Evolutionary conservation across 2,329 filamentous ascomycete species (phyloP), one percentile per base, ranked within the genome.

Genomic region (Ophiostoma tasmaniense): DNA sequence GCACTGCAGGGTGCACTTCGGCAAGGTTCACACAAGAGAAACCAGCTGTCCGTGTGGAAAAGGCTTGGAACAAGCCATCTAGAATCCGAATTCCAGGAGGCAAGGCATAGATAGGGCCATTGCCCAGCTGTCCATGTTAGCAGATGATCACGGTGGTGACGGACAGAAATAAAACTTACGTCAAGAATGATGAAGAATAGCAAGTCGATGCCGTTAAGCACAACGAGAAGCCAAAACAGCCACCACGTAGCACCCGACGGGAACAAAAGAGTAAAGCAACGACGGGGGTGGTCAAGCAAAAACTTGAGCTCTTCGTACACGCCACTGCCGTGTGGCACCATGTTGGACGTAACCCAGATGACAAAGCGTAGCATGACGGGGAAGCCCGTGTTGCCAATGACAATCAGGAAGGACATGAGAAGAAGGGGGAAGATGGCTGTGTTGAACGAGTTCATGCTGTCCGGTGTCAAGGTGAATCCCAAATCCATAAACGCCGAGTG

Each of bases 311-410:
- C 94, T 77, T 99, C 94, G 87, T 91, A 97, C 0, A 96, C 77
- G 1, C 89, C 89, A 33, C 88, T 91, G 7, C 79, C 84, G 33
- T 79, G 80, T 3, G 90, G 88, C 0, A 89, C 85, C 65, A 90
- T 73, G 68, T 89, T 87, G 14, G 91, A 92, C 42, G 85, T 76
- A 0, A 89, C 74, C 94, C 95, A 99, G 71, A 99, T 98, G 71
- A 95, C 87, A 75, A 97, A 91, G 8, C 95, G 90, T 30, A 98
- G 85, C 90, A 97, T 93, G 75, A 95, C 91, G 0, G 94, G 95
- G 74, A 98, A 98, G 0, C 90, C 95, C 0, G 94, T 98, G 75
- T 98, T 98, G 69, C 94, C 94, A 71, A 97, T 92, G 71, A 98
- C 88, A 76, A 98, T 95, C 59, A 98, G 84, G 74, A 96, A 96